phyloP scores from a whole-genome alignment of 441 rosid species.

The Pelargonium citronellum region DNA sequence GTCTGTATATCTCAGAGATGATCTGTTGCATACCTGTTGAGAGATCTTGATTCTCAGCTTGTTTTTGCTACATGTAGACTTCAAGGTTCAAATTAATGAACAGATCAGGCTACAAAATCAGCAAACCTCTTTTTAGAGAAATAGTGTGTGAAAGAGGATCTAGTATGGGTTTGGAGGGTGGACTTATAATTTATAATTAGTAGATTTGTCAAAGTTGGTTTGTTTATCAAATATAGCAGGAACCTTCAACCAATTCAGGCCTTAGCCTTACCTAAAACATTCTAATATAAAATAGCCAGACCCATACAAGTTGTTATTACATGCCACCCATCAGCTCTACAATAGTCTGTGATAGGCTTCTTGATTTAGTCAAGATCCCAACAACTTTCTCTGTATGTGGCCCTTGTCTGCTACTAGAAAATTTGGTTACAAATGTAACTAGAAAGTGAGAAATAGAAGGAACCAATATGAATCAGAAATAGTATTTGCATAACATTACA shows the following conservation, averaged over 20 bases:
- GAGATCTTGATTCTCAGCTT: background rate
- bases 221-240: background rate
- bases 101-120: too few species aligned
- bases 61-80: too few species aligned
- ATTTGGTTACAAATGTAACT: background rate
- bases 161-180: background rate
- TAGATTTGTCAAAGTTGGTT: background rate
- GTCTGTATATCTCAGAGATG: background rate
- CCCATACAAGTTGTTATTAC: background rate
- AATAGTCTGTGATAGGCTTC: background rate
- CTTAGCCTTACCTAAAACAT: background rate
- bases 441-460: background rate
- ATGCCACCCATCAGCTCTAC: background rate
- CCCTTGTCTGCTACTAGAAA: background rate
- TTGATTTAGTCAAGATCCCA: slow-evolving; percentile 4
- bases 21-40: slow-evolving; percentile 12
- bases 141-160: background rate
- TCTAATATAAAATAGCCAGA: background rate
- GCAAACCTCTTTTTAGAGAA: too few species aligned
- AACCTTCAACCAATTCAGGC: background rate
- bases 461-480: background rate
- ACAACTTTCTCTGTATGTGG: background rate
- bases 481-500: background rate
- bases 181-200: too few species aligned
- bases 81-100: too few species aligned